A percentile compares a stretch with the other conserved stretches of the same genome.
These are phyloP conservation scores for Cicer arietinum DNA, from an alignment of 306 rosid species.

Conservation along the genomic window DNA sequence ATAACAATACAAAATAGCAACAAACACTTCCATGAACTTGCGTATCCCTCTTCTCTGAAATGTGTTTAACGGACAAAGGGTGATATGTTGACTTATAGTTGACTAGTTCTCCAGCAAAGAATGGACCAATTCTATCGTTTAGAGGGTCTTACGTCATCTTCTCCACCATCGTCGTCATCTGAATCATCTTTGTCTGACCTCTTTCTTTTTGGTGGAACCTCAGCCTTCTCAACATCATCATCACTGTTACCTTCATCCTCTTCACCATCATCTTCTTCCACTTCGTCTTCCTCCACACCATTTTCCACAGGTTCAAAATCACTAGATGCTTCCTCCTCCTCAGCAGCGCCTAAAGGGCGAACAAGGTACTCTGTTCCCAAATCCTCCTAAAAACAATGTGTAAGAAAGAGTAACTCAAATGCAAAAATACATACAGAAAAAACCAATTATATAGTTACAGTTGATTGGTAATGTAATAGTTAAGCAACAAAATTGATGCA, in stretches of 20 bases:
- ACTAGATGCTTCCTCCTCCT: slow-evolving; percentile 91
- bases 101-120: slow-evolving; percentile 50
- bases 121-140: slow-evolving; percentile 67
- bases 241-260: slow-evolving; percentile 41
- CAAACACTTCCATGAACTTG: slow-evolving; percentile 48
- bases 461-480: background rate
- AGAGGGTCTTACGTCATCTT: slow-evolving; percentile 87
- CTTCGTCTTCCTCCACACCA: slow-evolving; percentile 60
- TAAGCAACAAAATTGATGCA: slow-evolving; percentile 17
- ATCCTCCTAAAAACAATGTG: slow-evolving; percentile 58
- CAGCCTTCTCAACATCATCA: slow-evolving; percentile 56
- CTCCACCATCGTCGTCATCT: slow-evolving; percentile 65
- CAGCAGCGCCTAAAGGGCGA: slow-evolving; percentile 75
- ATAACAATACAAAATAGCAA: slow-evolving; percentile 51
- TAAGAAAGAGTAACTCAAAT: slow-evolving; percentile 25
- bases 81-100: slow-evolving; percentile 54
- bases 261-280: slow-evolving; percentile 47
- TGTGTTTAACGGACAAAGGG: slow-evolving; percentile 46
- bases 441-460: background rate
- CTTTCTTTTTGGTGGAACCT: slow-evolving; percentile 76
- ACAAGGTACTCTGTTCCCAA: slow-evolving; percentile 86
- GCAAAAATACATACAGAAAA: slow-evolving; percentile 19
- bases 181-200: slow-evolving; percentile 78
- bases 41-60: slow-evolving; percentile 54
- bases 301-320: slow-evolving; percentile 88